These are phyloP conservation scores for Starmerella roubikii DNA, from an alignment of 805 yeast species.

Conservation along the genomic window DNA sequence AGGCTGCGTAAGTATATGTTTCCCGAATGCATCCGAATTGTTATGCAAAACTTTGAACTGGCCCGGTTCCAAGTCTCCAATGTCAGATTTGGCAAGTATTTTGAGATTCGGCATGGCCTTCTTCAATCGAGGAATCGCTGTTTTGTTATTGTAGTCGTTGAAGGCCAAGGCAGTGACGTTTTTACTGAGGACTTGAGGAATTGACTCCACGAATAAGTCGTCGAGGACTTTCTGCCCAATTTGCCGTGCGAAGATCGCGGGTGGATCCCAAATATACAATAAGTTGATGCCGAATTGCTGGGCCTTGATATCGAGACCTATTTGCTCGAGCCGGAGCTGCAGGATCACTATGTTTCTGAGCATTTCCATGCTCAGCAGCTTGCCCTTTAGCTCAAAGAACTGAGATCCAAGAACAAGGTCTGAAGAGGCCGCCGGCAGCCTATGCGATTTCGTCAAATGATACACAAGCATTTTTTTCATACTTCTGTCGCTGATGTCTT, in stretches of 20 bases:
- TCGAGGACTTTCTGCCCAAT: conserved; percentile 12
- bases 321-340: conserved; percentile 13
- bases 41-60: conserved; percentile 14
- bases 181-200: conserved; percentile 7
- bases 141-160: conserved; percentile 16
- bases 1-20: conserved; percentile 16
- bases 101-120: not conserved
- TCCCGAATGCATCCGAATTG: conserved; percentile 19
- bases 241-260: conserved; percentile 16
- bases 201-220: conserved; percentile 12
- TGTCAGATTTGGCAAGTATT: conserved; percentile 2
- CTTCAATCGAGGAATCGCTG: conserved; percentile 5
- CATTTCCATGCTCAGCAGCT: conserved; percentile 10
- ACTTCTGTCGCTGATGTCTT: conserved; percentile 4
- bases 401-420: not conserved
- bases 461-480: conserved; percentile 10
- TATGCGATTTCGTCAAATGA: conserved; percentile 1
- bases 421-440: not conserved
- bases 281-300: not conserved
- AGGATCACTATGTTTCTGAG: conserved; percentile 7
- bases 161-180: conserved; percentile 9
- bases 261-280: conserved; percentile 21
- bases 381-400: not conserved
- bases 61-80: not conserved
- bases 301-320: conserved; percentile 1